Base-by-base conservation (phyloP, 1,284 basidiomycete species). In the Ceratobasidium sp. region DNA sequence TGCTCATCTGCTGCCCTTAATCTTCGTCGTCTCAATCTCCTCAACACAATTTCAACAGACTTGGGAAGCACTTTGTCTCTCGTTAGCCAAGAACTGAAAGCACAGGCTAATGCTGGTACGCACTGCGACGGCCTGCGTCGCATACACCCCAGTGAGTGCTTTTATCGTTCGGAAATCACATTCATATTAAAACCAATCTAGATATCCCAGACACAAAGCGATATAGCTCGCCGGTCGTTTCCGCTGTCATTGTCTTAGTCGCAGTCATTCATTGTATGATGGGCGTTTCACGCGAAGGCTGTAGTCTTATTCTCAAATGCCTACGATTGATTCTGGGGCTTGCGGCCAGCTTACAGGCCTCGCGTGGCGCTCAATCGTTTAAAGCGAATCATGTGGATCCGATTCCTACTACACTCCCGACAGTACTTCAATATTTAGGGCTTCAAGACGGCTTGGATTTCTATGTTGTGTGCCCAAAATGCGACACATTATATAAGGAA, bases 261-360 rank as follows among this genome's bases (percentile, higher is more conserved):
- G 28, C 60, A 20, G 40, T 63, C 33, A n/a, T 63, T 7, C 60
- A 63, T 42, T 63, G 60, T 40, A 63, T 63, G 60, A 63, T 63
- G 60, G 60, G 60, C 9, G 60, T 63, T 13, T 28, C 60, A 40
- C 60, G 60, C 15, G 60, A 63, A 9, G 33, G 40, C 28, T 63
- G 60, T 23, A 63, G 40, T 15, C 28, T 63, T 4, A 63, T 63
- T 4, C 60, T 63, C 5, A 40, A 63, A 63, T 40, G 60, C 23
- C 15, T 63, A 6, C 60, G 60, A 23, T 39, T 5, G 7, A 63
- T 63, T n/a, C 33, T 63, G 33, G 9, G 13, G 15, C 28, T 40
- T 6, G 60, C 20, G 4, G 60, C 60, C 7, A 7, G 40, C 33
- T 9, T 39, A 13, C 60, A 33, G 33, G 33, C 33, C 33, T 33